Conservation (phyloP, 371 early-diverging fungal species). For the Mucor indicus region DNA sequence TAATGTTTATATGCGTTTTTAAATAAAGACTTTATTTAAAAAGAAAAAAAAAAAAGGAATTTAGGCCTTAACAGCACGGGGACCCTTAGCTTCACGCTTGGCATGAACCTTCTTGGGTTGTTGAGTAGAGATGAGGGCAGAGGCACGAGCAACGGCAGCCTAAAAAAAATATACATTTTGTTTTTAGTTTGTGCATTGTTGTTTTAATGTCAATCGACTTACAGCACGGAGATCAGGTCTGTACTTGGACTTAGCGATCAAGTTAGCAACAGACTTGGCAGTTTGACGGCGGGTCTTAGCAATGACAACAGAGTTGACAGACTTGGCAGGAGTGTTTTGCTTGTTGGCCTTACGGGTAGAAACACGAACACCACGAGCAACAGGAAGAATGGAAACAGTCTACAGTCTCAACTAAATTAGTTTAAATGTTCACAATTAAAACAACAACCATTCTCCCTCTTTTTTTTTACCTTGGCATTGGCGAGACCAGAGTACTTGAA, state of each 20-base stretch:
- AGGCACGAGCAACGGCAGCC: conserved; percentile 83
- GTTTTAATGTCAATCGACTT: conserved; percentile 6
- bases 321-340: conserved; percentile 57
- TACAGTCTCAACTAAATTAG: conserved; percentile 13
- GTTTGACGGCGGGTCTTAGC: conserved; percentile 66
- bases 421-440: not conserved
- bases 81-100: conserved; percentile 42
- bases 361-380: conserved; percentile 65
- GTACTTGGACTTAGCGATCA: conserved; percentile 64
- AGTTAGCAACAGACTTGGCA: conserved; percentile 69
- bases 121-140: conserved; percentile 67
- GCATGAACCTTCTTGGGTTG: conserved; percentile 62
- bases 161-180: conserved; percentile 10
- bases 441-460: not conserved
- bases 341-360: conserved; percentile 62
- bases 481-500: conserved; percentile 87
- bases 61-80: conserved; percentile 34
- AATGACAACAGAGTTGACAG: conserved; percentile 55
- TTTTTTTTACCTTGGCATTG: conserved; percentile 62
- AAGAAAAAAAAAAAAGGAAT: not conserved
- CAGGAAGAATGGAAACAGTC: conserved; percentile 64
- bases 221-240: conserved; percentile 80
- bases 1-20: too few species aligned
- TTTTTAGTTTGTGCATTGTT: too few species aligned
- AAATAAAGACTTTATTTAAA: not conserved